Conservation (phyloP, 495 filamentous ascomycete species). For the Neurospora terricola region DNA sequence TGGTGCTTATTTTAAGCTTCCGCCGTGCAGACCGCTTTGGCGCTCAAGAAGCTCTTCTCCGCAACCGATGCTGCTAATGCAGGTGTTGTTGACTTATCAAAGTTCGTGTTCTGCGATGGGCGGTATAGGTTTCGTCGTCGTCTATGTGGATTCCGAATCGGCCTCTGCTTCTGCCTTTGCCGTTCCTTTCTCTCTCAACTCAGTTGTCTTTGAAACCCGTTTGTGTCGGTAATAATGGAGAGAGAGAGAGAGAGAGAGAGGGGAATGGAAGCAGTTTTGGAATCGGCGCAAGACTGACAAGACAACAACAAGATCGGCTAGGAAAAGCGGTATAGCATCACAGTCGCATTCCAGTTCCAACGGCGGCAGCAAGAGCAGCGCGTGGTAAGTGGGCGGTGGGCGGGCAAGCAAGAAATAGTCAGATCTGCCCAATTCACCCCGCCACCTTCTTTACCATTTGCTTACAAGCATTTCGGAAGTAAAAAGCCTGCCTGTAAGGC, state of each 20-base stretch:
- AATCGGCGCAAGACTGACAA: background rate
- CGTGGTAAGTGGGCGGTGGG: background rate
- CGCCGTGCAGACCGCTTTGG: background rate
- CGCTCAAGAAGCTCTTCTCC: background rate
- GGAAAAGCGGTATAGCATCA: background rate
- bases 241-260: background rate
- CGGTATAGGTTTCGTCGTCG: background rate
- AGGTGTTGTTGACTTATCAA: background rate
- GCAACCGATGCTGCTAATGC: background rate
- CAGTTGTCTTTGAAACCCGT: background rate
- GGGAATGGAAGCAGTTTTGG: background rate
- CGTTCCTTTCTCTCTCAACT: background rate
- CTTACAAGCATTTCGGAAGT: background rate
- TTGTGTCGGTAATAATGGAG: background rate
- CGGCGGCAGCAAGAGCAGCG: background rate
- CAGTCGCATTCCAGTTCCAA: background rate
- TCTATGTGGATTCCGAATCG: background rate
- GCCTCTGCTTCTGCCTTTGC: constrained; percentile 2
- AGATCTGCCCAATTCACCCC: background rate
- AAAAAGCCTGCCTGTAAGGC: background rate
- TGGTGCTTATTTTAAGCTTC: background rate
- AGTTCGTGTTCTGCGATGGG: background rate
- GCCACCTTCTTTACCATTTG: background rate
- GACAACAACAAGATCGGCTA: background rate
- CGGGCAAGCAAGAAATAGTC: background rate